phyloP scores from a whole-genome alignment of 192 early-diverging fungal genomes.

The Backusella tarrabulga region DNA sequence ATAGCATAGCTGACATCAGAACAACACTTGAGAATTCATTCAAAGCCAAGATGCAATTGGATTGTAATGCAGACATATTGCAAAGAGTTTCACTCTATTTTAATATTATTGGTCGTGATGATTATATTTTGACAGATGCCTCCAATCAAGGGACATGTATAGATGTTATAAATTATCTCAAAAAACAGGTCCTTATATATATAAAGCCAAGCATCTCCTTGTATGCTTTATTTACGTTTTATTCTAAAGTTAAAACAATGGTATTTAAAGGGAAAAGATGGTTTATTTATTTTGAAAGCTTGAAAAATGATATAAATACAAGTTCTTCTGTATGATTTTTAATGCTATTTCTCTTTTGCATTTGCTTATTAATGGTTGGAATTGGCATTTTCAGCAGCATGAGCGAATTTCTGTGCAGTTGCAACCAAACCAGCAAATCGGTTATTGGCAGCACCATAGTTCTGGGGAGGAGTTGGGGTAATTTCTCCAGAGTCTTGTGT shows the following conservation, averaged over 20 bases:
- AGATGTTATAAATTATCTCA: not conserved
- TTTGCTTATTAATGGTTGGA: not conserved
- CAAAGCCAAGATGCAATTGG: not conserved
- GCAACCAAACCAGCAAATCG: constrained; percentile 24
- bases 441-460: constrained; percentile 17
- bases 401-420: constrained; percentile 20
- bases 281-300: not conserved
- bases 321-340: not conserved
- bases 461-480: not conserved
- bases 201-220: not conserved
- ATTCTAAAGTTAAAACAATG: not conserved
- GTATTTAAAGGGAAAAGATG: not conserved
- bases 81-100: not conserved
- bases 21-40: not conserved
- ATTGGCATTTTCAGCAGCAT: constrained; percentile 15
- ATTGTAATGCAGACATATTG: not conserved
- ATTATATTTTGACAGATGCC: not conserved
- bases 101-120: not conserved
- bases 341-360: not conserved
- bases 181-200: not conserved
- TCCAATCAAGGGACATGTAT: not conserved
- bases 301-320: constrained; percentile 5
- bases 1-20: not conserved
- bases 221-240: not conserved
- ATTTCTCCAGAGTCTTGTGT: not conserved